Conservation (phyloP, 768 basidiomycete genomes). For the Pisolithus sp. region DNA sequence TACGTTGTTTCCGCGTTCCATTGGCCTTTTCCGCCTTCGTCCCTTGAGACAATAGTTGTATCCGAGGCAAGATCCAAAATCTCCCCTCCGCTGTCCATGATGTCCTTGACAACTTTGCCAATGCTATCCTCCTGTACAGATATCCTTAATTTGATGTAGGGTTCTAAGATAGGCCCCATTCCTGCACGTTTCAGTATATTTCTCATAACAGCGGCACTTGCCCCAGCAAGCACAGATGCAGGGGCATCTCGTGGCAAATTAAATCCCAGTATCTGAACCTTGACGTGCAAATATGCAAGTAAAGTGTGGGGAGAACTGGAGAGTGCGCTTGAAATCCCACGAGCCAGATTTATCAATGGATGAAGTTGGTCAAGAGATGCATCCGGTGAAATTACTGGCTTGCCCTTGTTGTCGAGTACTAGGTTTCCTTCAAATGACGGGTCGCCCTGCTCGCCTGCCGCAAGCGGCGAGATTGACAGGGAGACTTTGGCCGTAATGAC, state of each 20-base stretch:
- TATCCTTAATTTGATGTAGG: conserved; percentile 65
- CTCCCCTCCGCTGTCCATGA: conserved; percentile 82
- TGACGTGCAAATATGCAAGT: conserved; percentile 59
- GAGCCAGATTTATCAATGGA: conserved; percentile 49
- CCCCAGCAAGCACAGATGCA: conserved; percentile 56
- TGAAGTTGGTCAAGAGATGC: conserved; percentile 37
- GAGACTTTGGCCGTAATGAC: conserved; percentile 43
- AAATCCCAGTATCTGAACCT: conserved; percentile 47
- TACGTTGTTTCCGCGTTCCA: conserved; percentile 64
- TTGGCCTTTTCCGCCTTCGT: conserved; percentile 33
- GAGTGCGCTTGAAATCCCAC: conserved; percentile 64
- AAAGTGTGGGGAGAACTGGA: conserved; percentile 77
- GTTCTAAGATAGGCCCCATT: conserved; percentile 72
- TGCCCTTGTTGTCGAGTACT: conserved; percentile 50
- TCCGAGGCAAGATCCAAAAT: conserved; percentile 58
- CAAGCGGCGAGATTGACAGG: conserved; percentile 50
- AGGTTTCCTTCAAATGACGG: conserved; percentile 73
- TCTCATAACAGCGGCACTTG: conserved; percentile 58
- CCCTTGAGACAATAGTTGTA: conserved; percentile 27
- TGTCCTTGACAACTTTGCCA: conserved; percentile 75
- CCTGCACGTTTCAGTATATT: conserved; percentile 55
- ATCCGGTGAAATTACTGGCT: conserved; percentile 47
- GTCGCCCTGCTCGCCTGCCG: conserved; percentile 53
- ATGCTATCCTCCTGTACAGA: conserved; percentile 60
- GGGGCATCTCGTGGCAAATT: conserved; percentile 36